These are phyloP conservation scores for Phoenix roebelenii DNA, from an alignment of 176 grass and related monocot genomes.

Conservation along the genomic window DNA sequence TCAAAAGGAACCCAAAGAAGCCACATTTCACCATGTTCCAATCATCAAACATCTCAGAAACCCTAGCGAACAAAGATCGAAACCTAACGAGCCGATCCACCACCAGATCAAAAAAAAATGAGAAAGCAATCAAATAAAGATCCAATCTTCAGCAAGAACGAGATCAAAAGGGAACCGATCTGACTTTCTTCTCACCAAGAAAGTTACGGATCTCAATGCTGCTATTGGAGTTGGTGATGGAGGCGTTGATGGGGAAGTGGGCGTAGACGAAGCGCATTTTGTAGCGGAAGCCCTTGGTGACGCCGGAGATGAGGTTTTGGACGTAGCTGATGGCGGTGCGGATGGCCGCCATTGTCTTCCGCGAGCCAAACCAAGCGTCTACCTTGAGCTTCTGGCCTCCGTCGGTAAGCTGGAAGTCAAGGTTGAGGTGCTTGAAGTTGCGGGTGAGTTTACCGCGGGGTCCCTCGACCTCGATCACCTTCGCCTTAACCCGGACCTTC, in stretches of 20 bases:
- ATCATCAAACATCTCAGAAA: no score
- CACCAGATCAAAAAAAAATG: no score
- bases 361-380: slow-evolving; percentile 89
- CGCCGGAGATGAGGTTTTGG: slow-evolving; percentile 78
- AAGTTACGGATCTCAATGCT: slow-evolving; percentile 93
- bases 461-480: slow-evolving; percentile 65
- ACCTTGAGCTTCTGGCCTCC: slow-evolving; percentile 71
- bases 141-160: not conserved
- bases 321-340: slow-evolving; percentile 91
- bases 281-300: slow-evolving; percentile 80
- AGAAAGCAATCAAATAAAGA: not conserved
- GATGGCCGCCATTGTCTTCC: slow-evolving; percentile 83
- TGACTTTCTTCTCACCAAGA: slow-evolving; percentile 85
- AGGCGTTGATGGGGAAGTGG: slow-evolving; percentile 92
- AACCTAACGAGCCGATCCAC: no score
- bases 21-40: no score
- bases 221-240: slow-evolving; percentile 51
- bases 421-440: slow-evolving; percentile 96
- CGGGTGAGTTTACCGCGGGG: slow-evolving; percentile 69
- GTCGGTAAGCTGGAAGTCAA: slow-evolving; percentile 82
- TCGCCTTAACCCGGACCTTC: slow-evolving; percentile 47
- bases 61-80: no score
- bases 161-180: not conserved
- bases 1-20: no score
- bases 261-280: slow-evolving; percentile 90